phyloP scores from a whole-genome alignment of 306 rosid species.

The Malus sylvestris region DNA sequence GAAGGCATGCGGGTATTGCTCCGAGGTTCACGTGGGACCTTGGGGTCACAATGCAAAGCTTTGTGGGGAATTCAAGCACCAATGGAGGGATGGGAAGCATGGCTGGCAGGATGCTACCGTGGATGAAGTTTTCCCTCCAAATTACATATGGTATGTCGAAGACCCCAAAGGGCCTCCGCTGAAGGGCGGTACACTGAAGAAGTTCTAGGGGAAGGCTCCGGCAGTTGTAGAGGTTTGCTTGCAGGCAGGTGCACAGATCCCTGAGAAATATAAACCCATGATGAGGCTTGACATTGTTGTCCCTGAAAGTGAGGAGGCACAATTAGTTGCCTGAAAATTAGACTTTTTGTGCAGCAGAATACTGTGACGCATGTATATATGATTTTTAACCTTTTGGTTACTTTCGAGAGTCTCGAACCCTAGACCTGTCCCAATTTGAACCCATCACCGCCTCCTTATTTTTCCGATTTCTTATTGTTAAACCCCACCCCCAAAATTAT shows the following conservation, averaged over 20 bases:
- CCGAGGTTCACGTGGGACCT: conserved; percentile 98
- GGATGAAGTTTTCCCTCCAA: conserved; percentile 84
- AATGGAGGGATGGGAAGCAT: conserved; percentile 99
- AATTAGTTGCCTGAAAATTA: conserved; percentile 46
- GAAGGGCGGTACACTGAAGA: conserved; percentile 43
- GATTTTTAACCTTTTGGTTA: too few relatives aligned
- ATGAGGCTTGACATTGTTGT: conserved; percentile 94
- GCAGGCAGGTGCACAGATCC: conserved; percentile 80
- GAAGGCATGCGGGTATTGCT: conserved; percentile 92
- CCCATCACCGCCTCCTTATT: too few relatives aligned
- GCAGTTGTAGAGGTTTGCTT: conserved; percentile 85
- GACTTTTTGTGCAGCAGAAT: too few relatives aligned
- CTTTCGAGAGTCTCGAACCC: too few relatives aligned
- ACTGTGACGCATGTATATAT: not conserved
- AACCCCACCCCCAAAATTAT: too few relatives aligned
- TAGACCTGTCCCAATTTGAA: too few relatives aligned
- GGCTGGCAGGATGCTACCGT: conserved; percentile 95
- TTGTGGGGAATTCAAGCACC: conserved; percentile 94
- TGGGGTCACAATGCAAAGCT: conserved; percentile 98
- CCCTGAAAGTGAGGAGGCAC: conserved; percentile 68
- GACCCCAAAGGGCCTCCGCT: conserved; percentile 72
- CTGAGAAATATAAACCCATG: conserved; percentile 67
- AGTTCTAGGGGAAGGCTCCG: conserved; percentile 85
- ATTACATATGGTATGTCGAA: conserved; percentile 85
- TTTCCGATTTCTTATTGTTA: too few relatives aligned